phyloP scores from a whole-genome alignment of 805 yeast genomes.

The Yarrowia hollandica region DNA sequence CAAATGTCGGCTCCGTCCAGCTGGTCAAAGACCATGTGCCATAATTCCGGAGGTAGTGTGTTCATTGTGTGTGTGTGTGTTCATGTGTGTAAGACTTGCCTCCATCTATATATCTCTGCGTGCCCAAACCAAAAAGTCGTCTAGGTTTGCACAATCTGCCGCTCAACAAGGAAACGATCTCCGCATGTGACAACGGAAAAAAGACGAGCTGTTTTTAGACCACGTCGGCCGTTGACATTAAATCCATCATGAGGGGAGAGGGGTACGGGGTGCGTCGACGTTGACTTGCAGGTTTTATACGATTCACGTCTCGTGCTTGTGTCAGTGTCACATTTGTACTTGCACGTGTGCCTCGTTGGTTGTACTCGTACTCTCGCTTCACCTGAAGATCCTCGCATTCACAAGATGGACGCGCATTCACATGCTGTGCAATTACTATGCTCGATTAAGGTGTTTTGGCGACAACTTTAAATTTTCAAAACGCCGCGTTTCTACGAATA shows the following conservation, averaged over 20 bases:
- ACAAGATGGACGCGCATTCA: slow-evolving; percentile 19
- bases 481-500: no score
- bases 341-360: no score
- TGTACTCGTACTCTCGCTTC: no score
- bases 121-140: not conserved
- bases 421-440: slow-evolving; percentile 4
- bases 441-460: no score
- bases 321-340: no score
- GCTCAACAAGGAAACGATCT: slow-evolving; percentile 11
- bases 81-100: not conserved
- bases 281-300: no score
- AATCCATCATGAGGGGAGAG: slow-evolving; percentile 13
- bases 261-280: slow-evolving; percentile 23
- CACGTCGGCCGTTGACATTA: not conserved
- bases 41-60: not conserved
- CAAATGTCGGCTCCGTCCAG: slow-evolving; percentile 1
- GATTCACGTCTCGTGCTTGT: no score
- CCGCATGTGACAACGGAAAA: slow-evolving; percentile 14
- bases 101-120: not conserved
- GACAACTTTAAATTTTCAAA: no score
- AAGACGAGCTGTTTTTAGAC: not conserved
- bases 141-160: not conserved
- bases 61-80: not conserved
- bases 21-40: slow-evolving; percentile 13
- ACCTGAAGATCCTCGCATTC: slow-evolving; percentile 19